These are phyloP conservation scores for Ajuga chamaepitys DNA, from an alignment of 257 asterid genomes.

Conservation along the genomic window DNA sequence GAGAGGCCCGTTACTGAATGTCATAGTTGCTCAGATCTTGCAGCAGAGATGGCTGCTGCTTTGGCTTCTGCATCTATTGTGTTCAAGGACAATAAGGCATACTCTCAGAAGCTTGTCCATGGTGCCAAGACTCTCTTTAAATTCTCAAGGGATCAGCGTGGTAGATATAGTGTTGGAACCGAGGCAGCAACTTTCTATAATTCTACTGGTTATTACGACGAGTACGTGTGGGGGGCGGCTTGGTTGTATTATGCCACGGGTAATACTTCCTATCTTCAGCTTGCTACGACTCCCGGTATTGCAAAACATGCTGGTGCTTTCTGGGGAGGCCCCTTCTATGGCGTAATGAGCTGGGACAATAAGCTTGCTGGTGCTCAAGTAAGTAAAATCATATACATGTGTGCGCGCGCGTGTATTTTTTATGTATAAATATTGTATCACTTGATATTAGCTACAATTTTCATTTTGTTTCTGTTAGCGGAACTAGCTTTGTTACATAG, in stretches of 20 bases:
- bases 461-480: background rate
- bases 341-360: constrained; percentile 90
- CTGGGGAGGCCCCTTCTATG: constrained; percentile 91
- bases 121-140: constrained; percentile 86
- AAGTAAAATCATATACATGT: constrained; percentile 16
- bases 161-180: constrained; percentile 62
- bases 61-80: constrained; percentile 96
- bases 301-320: constrained; percentile 95
- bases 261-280: constrained; percentile 69
- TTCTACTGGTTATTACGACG: constrained; percentile 79
- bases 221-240: constrained; percentile 87
- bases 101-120: constrained; percentile 87
- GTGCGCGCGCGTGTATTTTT: background rate
- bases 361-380: constrained; percentile 97
- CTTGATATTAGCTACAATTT: background rate
- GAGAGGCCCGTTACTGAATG: constrained; percentile 58
- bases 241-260: constrained; percentile 98
- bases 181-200: constrained; percentile 73
- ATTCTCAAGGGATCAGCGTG: constrained; percentile 81
- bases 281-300: constrained; percentile 70
- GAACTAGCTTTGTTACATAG: background rate
- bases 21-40: constrained; percentile 74
- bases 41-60: constrained; percentile 98
- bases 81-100: constrained; percentile 82
- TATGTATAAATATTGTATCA: background rate